phyloP scores from a whole-genome alignment of 1,284 basidiomycete genomes.

The Rhodotorula sp. region DNA sequence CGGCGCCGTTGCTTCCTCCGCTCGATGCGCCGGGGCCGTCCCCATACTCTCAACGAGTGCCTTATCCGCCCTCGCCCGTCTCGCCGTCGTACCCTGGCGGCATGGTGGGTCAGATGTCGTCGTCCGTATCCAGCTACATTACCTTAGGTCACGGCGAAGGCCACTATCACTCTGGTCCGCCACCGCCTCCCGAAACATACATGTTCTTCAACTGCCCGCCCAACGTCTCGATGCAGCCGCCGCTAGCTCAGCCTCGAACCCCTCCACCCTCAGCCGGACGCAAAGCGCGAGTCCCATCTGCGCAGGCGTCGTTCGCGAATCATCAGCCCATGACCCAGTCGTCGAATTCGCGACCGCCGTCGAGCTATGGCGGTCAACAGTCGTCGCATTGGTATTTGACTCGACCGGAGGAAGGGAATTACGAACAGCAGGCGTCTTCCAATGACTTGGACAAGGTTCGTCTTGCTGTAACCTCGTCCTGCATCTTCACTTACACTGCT shows the following conservation, averaged over 20 bases:
- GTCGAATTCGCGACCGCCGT: not conserved
- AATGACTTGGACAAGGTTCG: constrained; percentile 27
- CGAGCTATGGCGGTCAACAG: not conserved
- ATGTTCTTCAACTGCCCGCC: not conserved
- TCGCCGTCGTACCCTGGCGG: not conserved
- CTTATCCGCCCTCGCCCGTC: constrained; percentile 4
- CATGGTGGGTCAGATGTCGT: not conserved
- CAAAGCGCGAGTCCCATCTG: too few species aligned
- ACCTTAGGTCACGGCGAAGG: too few species aligned
- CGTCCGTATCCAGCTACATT: too few species aligned
- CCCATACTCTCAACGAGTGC: not conserved
- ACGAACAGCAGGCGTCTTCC: not conserved
- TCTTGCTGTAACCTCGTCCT: not conserved
- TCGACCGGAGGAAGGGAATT: not conserved
- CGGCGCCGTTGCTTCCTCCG: not conserved
- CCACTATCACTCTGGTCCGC: too few species aligned
- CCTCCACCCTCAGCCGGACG: too few species aligned
- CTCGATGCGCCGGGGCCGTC: not conserved
- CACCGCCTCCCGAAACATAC: not conserved
- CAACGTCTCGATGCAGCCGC: not conserved
- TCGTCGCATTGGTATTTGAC: not conserved
- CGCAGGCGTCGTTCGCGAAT: not conserved
- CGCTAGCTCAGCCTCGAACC: not conserved
- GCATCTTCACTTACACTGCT: not conserved
- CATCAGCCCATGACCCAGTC: not conserved